Conservation (phyloP, 768 basidiomycete species). For the Tephrocybe sp. region DNA sequence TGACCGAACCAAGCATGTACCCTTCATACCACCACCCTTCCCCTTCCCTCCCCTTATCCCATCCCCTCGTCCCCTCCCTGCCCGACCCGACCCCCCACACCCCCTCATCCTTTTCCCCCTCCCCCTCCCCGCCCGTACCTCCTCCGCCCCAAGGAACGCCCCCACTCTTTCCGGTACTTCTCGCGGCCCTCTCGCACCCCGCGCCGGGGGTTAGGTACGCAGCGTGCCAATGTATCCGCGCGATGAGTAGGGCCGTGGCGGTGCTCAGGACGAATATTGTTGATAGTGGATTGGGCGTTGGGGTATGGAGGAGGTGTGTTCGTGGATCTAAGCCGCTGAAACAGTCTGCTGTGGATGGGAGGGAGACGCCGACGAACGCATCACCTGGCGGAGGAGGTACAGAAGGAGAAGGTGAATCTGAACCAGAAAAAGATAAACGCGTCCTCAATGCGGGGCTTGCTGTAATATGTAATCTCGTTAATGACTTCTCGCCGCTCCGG, state of each 20-base stretch:
- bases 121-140: slow-evolving; percentile 32
- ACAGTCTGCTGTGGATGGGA: slow-evolving; percentile 25
- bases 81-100: slow-evolving; percentile 28
- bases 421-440: slow-evolving; percentile 55
- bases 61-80: slow-evolving; percentile 37
- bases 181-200: slow-evolving; percentile 50
- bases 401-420: not conserved
- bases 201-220: slow-evolving; percentile 81
- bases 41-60: slow-evolving; percentile 48
- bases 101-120: slow-evolving; percentile 38
- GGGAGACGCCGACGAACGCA: not conserved
- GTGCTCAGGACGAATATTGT: slow-evolving; percentile 84
- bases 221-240: slow-evolving; percentile 83
- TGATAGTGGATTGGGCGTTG: slow-evolving; percentile 76
- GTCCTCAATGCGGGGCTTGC: slow-evolving; percentile 72
- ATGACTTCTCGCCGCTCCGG: slow-evolving; percentile 73
- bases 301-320: slow-evolving; percentile 57
- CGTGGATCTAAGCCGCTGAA: slow-evolving; percentile 6
- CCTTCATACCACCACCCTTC: slow-evolving; percentile 28
- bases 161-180: slow-evolving; percentile 17
- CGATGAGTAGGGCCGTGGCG: slow-evolving; percentile 75
- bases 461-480: slow-evolving; percentile 83
- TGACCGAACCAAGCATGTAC: slow-evolving; percentile 27
- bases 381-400: not conserved
- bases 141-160: too few relatives aligned